phyloP scores from a whole-genome alignment of 2,329 filamentous ascomycete genomes.

The Ophiostoma quercus region DNA sequence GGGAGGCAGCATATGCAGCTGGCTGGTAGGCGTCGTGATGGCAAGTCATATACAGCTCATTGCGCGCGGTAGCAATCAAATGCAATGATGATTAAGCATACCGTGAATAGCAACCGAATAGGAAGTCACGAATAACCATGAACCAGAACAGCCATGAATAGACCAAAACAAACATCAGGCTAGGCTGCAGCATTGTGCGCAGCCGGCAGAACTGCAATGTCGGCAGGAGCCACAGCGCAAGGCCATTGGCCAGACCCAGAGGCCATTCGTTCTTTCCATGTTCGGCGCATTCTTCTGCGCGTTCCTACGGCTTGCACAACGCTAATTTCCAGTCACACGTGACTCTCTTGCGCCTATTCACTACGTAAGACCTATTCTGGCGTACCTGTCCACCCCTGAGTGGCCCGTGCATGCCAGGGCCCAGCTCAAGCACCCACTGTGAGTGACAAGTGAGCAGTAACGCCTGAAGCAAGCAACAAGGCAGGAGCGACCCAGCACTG shows the following conservation, averaged over 20 bases:
- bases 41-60: not conserved
- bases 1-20: not conserved
- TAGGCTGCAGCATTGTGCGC: conserved; percentile 13
- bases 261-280: conserved; percentile 9
- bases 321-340: conserved; percentile 20
- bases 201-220: not conserved
- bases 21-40: not conserved
- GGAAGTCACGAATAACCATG: not conserved
- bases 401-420: conserved; percentile 25
- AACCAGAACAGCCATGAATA: not conserved
- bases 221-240: not conserved
- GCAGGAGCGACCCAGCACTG: conserved; percentile 23
- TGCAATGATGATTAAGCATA: conserved; percentile 1
- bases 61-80: not conserved
- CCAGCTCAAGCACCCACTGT: not conserved
- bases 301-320: not conserved
- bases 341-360: conserved; percentile 19
- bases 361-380: not conserved
- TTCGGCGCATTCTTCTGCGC: conserved; percentile 14
- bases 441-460: not conserved
- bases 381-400: conserved; percentile 24
- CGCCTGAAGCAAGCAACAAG: not conserved
- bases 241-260: conserved; percentile 1
- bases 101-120: not conserved
- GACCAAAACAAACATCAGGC: conserved; percentile 9